Evolutionary conservation across 164 flowering plant genomes (phyloP), one percentile per base, ranked within the genome.

Genomic region (Berberis thunbergii): DNA sequence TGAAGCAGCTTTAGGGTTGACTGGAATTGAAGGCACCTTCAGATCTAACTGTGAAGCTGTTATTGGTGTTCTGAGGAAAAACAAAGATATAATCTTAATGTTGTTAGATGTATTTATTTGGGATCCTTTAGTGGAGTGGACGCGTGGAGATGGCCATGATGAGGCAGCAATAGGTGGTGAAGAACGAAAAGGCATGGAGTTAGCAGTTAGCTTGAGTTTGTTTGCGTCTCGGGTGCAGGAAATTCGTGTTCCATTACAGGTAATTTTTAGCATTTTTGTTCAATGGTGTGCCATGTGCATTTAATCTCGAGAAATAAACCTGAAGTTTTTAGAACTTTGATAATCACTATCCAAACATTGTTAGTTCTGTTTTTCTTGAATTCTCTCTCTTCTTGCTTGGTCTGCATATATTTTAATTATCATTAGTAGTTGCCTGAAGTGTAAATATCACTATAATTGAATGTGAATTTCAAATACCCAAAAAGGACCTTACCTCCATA

Each of bases 111-210:
- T 88, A 41, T 94, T 94, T 79, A 86, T 91, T 42, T 94, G 98
- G 98, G 97, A 94, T 79, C 98, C 98, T 50, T 89, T 94, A 52
- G 91, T 88, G 56, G 98, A 94, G 74, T 94, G 98, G 98, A 88
- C 98, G 68, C 84, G 96, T 56, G 98, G 91, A 60, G 97, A 94
- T 72, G 78, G 83, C 74, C 98, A 86, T 81, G 98, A 94, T 79
- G 98, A 94, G 73, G 97, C 98, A 48, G 87, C 95, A 59, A 83
- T 94, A 72, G 95, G 86, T 64, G 98, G 98, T 66, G 98, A 94
- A 71, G 98, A 94, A 80, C 83, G 97, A 75, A 94, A 87, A 76
- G 98, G 98, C 74, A 94, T 94, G 98, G 98, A 94, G 77, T 81
- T 91, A 76, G 97, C 97, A 43, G 98, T 90, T 54, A 94, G 98